phyloP scores from a whole-genome alignment of 1,284 basidiomycete genomes.

The Ustilago nuda region DNA sequence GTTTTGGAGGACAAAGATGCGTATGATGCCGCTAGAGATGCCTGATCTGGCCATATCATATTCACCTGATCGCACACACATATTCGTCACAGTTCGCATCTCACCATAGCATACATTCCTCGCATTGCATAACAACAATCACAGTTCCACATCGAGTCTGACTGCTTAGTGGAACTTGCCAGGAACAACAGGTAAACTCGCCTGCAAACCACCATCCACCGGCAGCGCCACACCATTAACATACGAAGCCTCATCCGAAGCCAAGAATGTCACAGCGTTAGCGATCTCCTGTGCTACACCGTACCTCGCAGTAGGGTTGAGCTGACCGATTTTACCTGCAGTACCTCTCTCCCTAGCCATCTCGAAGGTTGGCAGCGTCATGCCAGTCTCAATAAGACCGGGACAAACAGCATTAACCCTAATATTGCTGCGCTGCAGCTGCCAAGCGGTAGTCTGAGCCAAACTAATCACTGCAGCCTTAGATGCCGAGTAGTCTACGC shows the following conservation, averaged over 20 bases:
- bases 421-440: conserved; percentile 83
- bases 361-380: conserved; percentile 82
- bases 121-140: not conserved
- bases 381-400: conserved; percentile 88
- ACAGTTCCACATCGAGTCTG: not conserved
- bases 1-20: conserved; percentile 59
- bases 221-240: conserved; percentile 89
- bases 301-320: conserved; percentile 85
- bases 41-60: conserved; percentile 2
- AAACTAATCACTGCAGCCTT: conserved; percentile 76
- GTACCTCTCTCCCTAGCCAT: conserved; percentile 80
- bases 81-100: not conserved
- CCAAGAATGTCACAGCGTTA: conserved; percentile 84
- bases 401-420: conserved; percentile 92
- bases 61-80: not conserved
- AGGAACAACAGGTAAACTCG: conserved; percentile 79
- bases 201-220: conserved; percentile 85
- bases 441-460: conserved; percentile 82
- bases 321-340: conserved; percentile 81
- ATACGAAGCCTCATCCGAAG: conserved; percentile 85
- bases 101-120: conserved; percentile 4
- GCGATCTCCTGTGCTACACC: conserved; percentile 74
- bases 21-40: conserved; percentile 39
- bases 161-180: conserved; percentile 71
- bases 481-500: conserved; percentile 78